These are phyloP conservation scores for Talaromyces islandicus DNA, from an alignment of 2,329 filamentous ascomycete species.

Conservation along the genomic window DNA sequence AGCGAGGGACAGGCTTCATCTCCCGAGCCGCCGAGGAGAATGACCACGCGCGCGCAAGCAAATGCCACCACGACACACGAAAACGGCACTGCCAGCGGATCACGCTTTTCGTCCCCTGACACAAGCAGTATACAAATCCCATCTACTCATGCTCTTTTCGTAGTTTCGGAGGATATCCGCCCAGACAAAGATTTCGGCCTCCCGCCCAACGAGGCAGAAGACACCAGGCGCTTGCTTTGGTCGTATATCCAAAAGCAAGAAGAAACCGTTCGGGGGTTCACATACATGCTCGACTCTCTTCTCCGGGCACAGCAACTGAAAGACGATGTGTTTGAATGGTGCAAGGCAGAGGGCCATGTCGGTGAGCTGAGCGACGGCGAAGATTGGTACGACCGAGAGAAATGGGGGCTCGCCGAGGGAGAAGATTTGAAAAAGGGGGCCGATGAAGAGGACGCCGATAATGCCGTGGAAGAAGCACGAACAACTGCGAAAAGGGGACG, in stretches of 20 bases:
- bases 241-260: constrained; percentile 62
- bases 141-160: constrained; percentile 52
- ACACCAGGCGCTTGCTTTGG: constrained; percentile 55
- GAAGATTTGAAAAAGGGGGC: constrained; percentile 56
- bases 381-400: constrained; percentile 60
- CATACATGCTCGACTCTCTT: constrained; percentile 51
- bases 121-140: constrained; percentile 27
- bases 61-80: constrained; percentile 27
- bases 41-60: constrained; percentile 42
- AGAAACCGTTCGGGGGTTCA: constrained; percentile 54
- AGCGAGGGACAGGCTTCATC: constrained; percentile 29
- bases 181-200: constrained; percentile 53
- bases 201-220: constrained; percentile 54
- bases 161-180: constrained; percentile 45
- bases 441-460: constrained; percentile 55
- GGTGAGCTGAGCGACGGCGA: constrained; percentile 63
- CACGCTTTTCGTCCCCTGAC: constrained; percentile 18
- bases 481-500: constrained; percentile 35
- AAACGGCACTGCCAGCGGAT: constrained; percentile 17
- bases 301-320: constrained; percentile 55
- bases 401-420: constrained; percentile 51
- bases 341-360: constrained; percentile 57
- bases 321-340: constrained; percentile 54
- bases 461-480: constrained; percentile 33
- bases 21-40: constrained; percentile 38